A percentile compares a stretch with the other conserved stretches of the same genome.
These are phyloP conservation scores for Kluyveromyces lactis DNA, from an alignment of 805 yeast species.

Conservation along the genomic window DNA sequence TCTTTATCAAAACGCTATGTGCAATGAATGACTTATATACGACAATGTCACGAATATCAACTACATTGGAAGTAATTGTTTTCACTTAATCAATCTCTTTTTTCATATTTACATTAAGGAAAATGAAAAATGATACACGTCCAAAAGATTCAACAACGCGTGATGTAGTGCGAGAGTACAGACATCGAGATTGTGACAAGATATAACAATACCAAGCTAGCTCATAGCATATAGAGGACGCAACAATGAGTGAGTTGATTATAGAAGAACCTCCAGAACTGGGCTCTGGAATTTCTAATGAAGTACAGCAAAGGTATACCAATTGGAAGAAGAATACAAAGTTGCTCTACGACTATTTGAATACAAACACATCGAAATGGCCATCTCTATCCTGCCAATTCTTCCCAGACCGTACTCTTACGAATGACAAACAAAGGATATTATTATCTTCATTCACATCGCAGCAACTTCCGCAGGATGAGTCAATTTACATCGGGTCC, in stretches of 20 bases:
- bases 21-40: too few species aligned
- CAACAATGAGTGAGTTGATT: not conserved
- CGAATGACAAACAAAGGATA: slow-evolving; percentile 21
- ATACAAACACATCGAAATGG: slow-evolving; percentile 58
- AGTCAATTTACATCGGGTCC: slow-evolving; percentile 21
- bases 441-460: slow-evolving; percentile 29
- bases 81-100: too few species aligned
- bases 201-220: too few species aligned
- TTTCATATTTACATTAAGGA: too few species aligned
- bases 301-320: slow-evolving; percentile 26
- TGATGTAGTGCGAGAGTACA: too few species aligned
- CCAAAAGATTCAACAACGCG: too few species aligned
- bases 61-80: too few species aligned
- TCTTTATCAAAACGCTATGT: too few species aligned
- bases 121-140: too few species aligned
- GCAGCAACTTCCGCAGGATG: slow-evolving; percentile 28
- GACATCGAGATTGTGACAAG: too few species aligned
- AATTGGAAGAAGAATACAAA: slow-evolving; percentile 79
- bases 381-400: slow-evolving; percentile 68
- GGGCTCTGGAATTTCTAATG: slow-evolving; percentile 13
- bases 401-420: slow-evolving; percentile 40
- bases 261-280: slow-evolving; percentile 3
- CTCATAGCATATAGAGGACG: too few species aligned
- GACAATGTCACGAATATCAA: too few species aligned
- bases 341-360: slow-evolving; percentile 61